Base-by-base conservation (phyloP, 495 filamentous ascomycete species). In the Penicillium canescens region DNA sequence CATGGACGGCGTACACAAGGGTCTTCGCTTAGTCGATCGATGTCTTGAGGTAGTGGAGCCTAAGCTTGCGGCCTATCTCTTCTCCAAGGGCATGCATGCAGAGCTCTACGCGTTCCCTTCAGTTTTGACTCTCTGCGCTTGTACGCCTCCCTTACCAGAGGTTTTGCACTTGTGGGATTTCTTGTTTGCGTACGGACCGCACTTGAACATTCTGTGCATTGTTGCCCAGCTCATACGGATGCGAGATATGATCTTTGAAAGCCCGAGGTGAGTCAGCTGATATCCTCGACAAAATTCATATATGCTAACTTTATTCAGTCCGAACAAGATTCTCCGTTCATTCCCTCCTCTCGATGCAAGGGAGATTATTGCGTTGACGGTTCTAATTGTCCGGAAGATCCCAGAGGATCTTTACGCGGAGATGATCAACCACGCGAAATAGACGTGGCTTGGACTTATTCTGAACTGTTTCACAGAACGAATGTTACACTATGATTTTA, bases 121-220 rank as follows among this genome's bases (percentile, higher is more conserved):
- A 9, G 94, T 99, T 0, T 77, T 98, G 35, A 99, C 94, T 0
- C 78, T 98, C 14, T 96, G 90, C 65, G 94, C 95, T 31, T 97
- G 94, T 61, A 98, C 95, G 20, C 95, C 95, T n/a, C 95, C 94
- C 3, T 69, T 99, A 34, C 94, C 92, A 0, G 93, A 99, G 64
- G 94, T 99, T 6, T 74, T 98, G 34, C 83, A 87, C 48, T 79
- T 98, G n/a, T 99, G 94, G 94, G 94, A 99, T 68, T 99, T 99
- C 60, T 76, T 98, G 11, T 91, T 99, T 65, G 92, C 94, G 0
- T 99, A 96, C 61, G 94, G 94, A 0, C 81, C 90, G 33, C 95
- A 98, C 70, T 65, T 98, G 42, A 99, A 99, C 60, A 89, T 99
- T 44, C 66, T 99, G 9, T 98, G 95, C 63, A 96, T 99, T 57